Evolutionary conservation across 768 basidiomycete genomes (phyloP).

Genomic region (Dioszegia hungarica): DNA sequence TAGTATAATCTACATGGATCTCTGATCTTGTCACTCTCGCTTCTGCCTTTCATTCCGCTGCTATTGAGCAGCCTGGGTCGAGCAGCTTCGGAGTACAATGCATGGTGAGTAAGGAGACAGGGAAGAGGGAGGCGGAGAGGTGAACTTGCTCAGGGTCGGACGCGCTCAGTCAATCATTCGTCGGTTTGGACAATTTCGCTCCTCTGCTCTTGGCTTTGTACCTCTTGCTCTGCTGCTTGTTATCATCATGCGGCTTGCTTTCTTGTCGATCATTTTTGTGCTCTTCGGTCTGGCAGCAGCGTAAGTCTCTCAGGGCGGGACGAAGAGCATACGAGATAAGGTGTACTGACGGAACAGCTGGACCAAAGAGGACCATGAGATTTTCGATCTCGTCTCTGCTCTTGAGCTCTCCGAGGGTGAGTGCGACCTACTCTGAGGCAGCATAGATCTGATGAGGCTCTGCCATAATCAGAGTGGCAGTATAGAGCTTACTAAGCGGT

Average conservation of each 20-base stretch:
- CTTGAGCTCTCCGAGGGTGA: conserved; percentile 74
- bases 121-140: too few relatives aligned
- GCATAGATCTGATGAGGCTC: too few relatives aligned
- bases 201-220: too few relatives aligned
- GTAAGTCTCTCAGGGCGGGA: neutral
- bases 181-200: too few relatives aligned
- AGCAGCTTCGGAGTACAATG: too few relatives aligned
- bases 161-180: too few relatives aligned
- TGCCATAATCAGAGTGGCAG: too few relatives aligned
- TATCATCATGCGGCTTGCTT: neutral
- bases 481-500: neutral
- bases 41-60: too few relatives aligned
- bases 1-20: neutral
- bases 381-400: conserved; percentile 84
- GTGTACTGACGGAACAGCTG: conserved; percentile 18
- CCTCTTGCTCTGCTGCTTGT: neutral
- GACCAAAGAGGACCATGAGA: conserved; percentile 83
- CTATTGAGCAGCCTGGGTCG: too few relatives aligned
- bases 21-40: too few relatives aligned
- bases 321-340: neutral
- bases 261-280: neutral
- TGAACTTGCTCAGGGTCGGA: too few relatives aligned
- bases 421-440: conserved; percentile 11
- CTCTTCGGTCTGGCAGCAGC: conserved; percentile 3
- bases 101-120: too few relatives aligned